These are phyloP conservation scores for Madurella mycetomatis DNA, from an alignment of 2,329 filamentous ascomycete genomes.

Conservation along the genomic window DNA sequence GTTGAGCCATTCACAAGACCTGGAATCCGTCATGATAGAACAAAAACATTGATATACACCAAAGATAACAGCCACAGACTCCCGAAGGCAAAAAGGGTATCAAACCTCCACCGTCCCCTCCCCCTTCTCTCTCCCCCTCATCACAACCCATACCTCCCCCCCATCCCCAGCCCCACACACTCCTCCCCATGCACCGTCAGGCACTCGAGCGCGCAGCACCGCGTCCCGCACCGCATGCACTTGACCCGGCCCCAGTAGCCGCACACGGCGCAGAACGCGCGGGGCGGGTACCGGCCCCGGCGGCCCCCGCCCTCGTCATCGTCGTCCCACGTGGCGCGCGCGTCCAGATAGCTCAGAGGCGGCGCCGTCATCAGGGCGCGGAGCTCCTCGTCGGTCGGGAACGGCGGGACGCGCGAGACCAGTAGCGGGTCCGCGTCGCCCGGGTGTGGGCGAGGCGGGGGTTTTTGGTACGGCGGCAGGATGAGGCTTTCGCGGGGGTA, in stretches of 20 bases:
- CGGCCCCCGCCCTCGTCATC: conserved; percentile 21
- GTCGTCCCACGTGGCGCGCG: conserved; percentile 44
- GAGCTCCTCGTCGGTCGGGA: conserved; percentile 59
- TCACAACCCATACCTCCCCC: conserved; percentile 45
- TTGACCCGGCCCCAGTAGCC: conserved; percentile 75
- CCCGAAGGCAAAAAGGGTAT: too few relatives aligned
- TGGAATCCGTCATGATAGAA: too few relatives aligned
- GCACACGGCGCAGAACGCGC: conserved; percentile 72
- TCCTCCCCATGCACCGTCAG: conserved; percentile 68
- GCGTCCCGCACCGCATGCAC: conserved; percentile 73
- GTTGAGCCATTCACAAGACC: too few relatives aligned
- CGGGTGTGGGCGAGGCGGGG: conserved; percentile 38
- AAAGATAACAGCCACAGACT: too few relatives aligned
- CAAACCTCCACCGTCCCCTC: not conserved
- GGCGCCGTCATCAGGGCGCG: conserved; percentile 59
- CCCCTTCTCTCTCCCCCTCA: not conserved
- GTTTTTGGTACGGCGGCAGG: conserved; percentile 32
- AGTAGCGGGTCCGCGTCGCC: conserved; percentile 56
- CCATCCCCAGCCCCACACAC: conserved; percentile 47
- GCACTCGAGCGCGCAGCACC: conserved; percentile 74
- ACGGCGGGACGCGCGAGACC: conserved; percentile 50
- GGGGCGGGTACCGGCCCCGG: conserved; percentile 44
- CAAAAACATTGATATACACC: too few relatives aligned
- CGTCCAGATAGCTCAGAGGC: conserved; percentile 64
- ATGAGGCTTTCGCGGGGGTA: conserved; percentile 31